These are phyloP conservation scores for Nakaseomyces sp. DNA, from an alignment of 1,139 yeast species.

Conservation along the genomic window DNA sequence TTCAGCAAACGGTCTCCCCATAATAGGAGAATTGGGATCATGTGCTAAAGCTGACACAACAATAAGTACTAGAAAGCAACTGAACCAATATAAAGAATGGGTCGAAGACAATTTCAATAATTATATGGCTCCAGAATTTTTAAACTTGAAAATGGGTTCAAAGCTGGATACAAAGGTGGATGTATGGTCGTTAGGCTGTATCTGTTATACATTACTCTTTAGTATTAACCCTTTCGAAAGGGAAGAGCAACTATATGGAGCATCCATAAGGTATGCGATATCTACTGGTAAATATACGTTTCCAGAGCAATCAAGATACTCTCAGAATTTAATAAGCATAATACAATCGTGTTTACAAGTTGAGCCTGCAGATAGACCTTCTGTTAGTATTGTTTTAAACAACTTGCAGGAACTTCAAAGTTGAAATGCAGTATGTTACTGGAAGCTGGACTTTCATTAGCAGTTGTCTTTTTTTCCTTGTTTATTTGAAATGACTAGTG, in stretches of 20 bases:
- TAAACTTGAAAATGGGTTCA: constrained; percentile 62
- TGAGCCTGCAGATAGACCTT: constrained; percentile 54
- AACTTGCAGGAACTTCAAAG: constrained; percentile 12
- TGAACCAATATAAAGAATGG: constrained; percentile 66
- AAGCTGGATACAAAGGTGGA: constrained; percentile 66
- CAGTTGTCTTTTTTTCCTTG: too few species aligned
- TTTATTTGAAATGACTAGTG: too few species aligned
- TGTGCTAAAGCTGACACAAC: constrained; percentile 54
- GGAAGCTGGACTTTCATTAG: constrained; percentile 1
- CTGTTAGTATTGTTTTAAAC: constrained; percentile 38
- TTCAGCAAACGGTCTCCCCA: constrained; percentile 63
- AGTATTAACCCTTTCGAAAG: constrained; percentile 82
- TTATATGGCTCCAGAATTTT: constrained; percentile 81
- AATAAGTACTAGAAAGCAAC: constrained; percentile 56
- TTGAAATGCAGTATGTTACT: neutral
- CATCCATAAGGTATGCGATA: constrained; percentile 70
- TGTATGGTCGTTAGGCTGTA: constrained; percentile 87
- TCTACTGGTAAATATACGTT: constrained; percentile 58
- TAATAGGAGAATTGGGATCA: constrained; percentile 78
- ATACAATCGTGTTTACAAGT: constrained; percentile 53
- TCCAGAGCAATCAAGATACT: constrained; percentile 50
- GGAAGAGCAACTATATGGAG: constrained; percentile 73
- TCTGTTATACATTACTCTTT: constrained; percentile 67
- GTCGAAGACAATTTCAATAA: constrained; percentile 87
- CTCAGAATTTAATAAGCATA: constrained; percentile 45